Base-by-base conservation (phyloP, 148 eudicot genomes). In the Linanthus parryae region DNA sequence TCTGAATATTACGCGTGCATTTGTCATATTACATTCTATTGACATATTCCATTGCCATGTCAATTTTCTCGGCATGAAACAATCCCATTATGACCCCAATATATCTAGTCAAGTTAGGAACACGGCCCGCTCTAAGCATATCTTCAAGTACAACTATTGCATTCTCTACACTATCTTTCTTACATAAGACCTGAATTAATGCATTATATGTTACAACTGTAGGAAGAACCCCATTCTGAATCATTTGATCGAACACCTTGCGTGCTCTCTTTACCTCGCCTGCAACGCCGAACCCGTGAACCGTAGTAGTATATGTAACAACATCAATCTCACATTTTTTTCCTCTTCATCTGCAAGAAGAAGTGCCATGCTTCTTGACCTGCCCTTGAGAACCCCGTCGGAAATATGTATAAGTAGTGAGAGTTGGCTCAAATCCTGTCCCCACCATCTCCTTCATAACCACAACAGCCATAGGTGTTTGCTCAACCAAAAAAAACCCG, bases 161-260 rank as follows among this genome's bases (percentile, higher is more conserved):
- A 63, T 68, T 80, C 38, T 80, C 88, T 20, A 90, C 79, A 58
- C 55, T 66, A 37, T 85, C 95, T 59, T 90, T 89, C 83, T 80
- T 89, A 44, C 95, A 89, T 62, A 89, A 53, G 46, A 85, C 81
- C 45, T 89, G 97, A 56, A 89, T 85, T 46, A 89, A 67, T 15
- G 91, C 97, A 75, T 80, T 89, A 51, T 82, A 85, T n/a, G 95
- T 82, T 0, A 82, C 85, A 37, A 85, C 80, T 5, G 85, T 70
- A 3, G 95, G 97, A 49, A 85, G 77, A 37, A 89, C 71, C 31
- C 95, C 97, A 4, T 71, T 73, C 17, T 46, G 69, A 49, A 75
- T 35, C 95, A 89, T 89, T 54, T 78, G 88, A 67, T 70, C 70
- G 43, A 89, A 89, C 69, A 82, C 73, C 37, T 56, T 73, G 43